Conservation (phyloP, 2,329 filamentous ascomycete species). For the Phoma sp. region DNA sequence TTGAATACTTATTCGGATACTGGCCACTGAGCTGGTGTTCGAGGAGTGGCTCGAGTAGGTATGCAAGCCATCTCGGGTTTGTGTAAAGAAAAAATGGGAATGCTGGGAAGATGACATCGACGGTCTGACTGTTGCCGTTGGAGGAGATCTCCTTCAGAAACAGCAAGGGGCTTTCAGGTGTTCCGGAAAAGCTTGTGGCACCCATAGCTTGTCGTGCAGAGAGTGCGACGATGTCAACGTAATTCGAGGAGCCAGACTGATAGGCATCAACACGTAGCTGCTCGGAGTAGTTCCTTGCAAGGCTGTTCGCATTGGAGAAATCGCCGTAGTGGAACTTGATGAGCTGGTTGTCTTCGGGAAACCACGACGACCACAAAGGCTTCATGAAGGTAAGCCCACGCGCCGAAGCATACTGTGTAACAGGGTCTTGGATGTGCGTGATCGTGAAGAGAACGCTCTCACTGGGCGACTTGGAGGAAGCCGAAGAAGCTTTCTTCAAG, state of each 20-base stretch:
- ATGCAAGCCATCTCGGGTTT: slow-evolving; percentile 79
- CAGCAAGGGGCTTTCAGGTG: slow-evolving; percentile 71
- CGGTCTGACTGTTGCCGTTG: slow-evolving; percentile 83
- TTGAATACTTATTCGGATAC: slow-evolving; percentile 81
- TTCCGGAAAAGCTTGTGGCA: slow-evolving; percentile 75
- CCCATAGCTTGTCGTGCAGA: slow-evolving; percentile 82
- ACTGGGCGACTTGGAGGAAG: slow-evolving; percentile 7
- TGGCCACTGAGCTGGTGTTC: slow-evolving; percentile 83
- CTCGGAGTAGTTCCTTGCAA: slow-evolving; percentile 76
- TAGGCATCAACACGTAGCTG: slow-evolving; percentile 75
- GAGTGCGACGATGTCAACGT: slow-evolving; percentile 77
- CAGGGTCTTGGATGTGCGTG: slow-evolving; percentile 76
- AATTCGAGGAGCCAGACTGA: slow-evolving; percentile 74
- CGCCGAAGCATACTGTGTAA: slow-evolving; percentile 78
- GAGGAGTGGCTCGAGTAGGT: slow-evolving; percentile 77
- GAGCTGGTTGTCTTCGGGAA: slow-evolving; percentile 66
- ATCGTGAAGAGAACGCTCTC: slow-evolving; percentile 73
- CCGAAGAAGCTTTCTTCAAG: slow-evolving; percentile 25
- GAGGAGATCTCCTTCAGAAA: slow-evolving; percentile 88
- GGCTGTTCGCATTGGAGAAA: slow-evolving; percentile 65
- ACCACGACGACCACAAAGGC: slow-evolving; percentile 80
- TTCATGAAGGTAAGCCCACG: slow-evolving; percentile 78
- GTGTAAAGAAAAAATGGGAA: slow-evolving; percentile 89
- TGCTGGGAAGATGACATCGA: slow-evolving; percentile 85
- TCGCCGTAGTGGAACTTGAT: slow-evolving; percentile 79